Base-by-base conservation (phyloP, 306 rosid species). In the Glycine tomentella region DNA sequence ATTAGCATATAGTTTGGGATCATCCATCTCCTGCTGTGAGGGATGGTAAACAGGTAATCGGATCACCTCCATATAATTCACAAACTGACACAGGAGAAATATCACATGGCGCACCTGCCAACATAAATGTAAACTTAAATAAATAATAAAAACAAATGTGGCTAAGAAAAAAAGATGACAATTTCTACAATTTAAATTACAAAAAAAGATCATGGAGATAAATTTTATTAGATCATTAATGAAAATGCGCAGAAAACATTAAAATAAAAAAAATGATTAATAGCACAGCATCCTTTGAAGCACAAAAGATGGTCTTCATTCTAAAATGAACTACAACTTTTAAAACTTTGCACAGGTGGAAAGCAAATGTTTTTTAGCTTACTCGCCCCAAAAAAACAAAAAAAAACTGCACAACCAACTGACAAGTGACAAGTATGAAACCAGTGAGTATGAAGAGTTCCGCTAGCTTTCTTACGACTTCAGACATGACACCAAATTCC, bases 1-100 rank as follows among this genome's bases (percentile, higher is more conserved):
- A 75, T 68, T 80, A 38, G 94, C 94, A 72, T 86, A 95, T 58
- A 93, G 83, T 77, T 87, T 95, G 49, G 97, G 91, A 69, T 93
- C 91, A 64, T 90, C 90, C 86, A 88, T 90, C 88, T 93, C 99
- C 88, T 88, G 87, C 67, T 86, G 88, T 9, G 95, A 83, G 69
- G 99, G 99, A 82, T 81, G 74, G 81, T 91, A 93, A 65, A 82
- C 80, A 17, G 98, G 99, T 76, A 95, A 87, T 59, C 84, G 71
- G 49, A 42, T 87, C 80, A 93, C 98, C 89, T 95, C 99, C 88
- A 93, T 72, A 87, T 88, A 84, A 80, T 93, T 95, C 67, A 90
- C 91, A 87, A 93, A 91, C 82, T 95, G 97, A 82, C 97, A 95
- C 34, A 95, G 91, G 76, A 95, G 95, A 77, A 88, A 83, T 81